Evolutionary conservation across 2,329 filamentous ascomycete species (phyloP).

Genomic region (Aureobasidium lini): DNA sequence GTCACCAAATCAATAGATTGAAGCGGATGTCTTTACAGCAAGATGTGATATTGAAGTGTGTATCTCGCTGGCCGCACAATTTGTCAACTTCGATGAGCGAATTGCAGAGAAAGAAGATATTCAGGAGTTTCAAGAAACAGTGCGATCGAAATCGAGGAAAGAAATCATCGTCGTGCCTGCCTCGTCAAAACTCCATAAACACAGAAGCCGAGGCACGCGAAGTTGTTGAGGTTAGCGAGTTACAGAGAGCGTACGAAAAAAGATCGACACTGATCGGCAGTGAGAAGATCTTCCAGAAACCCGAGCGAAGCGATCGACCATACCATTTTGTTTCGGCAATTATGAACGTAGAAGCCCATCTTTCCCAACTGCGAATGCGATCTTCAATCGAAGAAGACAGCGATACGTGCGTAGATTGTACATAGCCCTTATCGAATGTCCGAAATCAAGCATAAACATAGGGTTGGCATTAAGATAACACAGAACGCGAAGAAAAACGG

Average conservation of each 20-base stretch:
- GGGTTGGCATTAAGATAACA: constrained; percentile 2
- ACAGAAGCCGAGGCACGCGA: not conserved
- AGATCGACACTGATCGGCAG: not conserved
- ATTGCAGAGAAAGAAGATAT: no score
- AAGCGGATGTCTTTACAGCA: no score
- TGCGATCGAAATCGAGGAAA: no score
- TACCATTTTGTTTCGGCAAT: not conserved
- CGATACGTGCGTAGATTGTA: not conserved
- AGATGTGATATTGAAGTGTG: no score
- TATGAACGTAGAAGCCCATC: not conserved
- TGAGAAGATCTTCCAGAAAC: not conserved
- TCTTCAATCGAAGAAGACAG: not conserved
- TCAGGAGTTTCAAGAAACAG: no score
- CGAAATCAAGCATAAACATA: constrained; percentile 8
- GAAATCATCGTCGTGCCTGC: no score
- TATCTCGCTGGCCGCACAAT: no score
- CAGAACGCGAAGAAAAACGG: not conserved
- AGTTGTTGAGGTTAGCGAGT: constrained; percentile 3
- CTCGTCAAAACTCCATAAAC: not conserved
- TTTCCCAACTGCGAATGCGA: not conserved
- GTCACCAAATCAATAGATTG: no score
- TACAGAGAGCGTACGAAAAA: not conserved
- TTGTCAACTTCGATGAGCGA: no score
- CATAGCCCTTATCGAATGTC: not conserved
- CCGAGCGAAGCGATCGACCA: not conserved